Evolutionary conservation across 2,329 filamentous ascomycete genomes (phyloP).

Genomic region (Stemphylium lycopersici): DNA sequence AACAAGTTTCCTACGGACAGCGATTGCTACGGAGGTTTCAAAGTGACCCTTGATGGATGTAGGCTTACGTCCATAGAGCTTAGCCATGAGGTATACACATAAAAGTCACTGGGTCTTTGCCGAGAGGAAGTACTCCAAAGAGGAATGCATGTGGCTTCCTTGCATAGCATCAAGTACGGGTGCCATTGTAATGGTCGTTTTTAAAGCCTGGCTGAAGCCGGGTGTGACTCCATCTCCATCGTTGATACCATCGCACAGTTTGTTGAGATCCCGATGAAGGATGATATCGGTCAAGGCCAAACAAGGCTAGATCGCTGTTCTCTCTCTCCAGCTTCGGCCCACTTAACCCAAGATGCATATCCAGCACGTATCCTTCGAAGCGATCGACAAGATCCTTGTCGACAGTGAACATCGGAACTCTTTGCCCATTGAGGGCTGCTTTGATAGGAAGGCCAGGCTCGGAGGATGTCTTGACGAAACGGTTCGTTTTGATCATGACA

Average conservation of each 20-base stretch:
- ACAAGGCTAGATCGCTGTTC: not conserved
- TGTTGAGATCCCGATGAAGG: conserved; percentile 18
- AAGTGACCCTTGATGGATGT: conserved; percentile 15
- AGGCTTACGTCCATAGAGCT: conserved; percentile 18
- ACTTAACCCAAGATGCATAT: conserved; percentile 9
- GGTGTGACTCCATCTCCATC: conserved; percentile 10
- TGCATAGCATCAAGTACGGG: not conserved
- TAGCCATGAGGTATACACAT: conserved; percentile 18
- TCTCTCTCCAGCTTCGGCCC: not conserved
- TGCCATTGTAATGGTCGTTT: conserved; percentile 15
- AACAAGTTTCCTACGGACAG: conserved; percentile 12
- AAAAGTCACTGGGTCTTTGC: conserved; percentile 22
- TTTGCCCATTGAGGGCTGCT: not conserved
- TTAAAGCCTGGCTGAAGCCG: conserved; percentile 5
- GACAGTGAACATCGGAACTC: conserved; percentile 13
- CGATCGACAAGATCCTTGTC: not conserved
- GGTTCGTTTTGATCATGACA: conserved; percentile 24
- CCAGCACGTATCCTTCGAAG: conserved; percentile 23
- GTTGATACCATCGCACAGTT: conserved; percentile 15
- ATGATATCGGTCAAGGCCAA: conserved; percentile 13
- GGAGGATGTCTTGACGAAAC: conserved; percentile 18
- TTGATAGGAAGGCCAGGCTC: conserved; percentile 9
- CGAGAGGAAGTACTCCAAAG: conserved; percentile 21
- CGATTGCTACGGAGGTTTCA: conserved; percentile 9
- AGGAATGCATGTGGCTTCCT: not conserved